A percentile compares a stretch with the other conserved stretches of the same genome.
Conservation (phyloP, 1,284 basidiomycete species). For the Xanthoconium separans region DNA sequence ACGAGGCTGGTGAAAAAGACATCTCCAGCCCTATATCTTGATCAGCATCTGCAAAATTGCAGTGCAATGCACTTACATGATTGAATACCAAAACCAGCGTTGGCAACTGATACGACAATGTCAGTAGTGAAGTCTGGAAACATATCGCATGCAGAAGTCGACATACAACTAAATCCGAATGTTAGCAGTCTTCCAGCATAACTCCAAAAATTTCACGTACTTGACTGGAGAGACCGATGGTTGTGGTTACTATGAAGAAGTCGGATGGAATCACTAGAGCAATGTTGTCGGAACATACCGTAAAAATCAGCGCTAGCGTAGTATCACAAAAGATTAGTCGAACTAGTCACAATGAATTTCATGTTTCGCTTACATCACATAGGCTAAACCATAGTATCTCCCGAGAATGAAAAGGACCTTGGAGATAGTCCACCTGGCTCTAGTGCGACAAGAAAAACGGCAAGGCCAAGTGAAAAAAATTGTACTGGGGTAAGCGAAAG, state of each 20-base stretch:
- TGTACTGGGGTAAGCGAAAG: not conserved
- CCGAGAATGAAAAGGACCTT: not conserved
- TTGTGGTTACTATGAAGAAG: not conserved
- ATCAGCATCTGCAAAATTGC: not conserved
- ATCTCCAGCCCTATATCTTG: not conserved
- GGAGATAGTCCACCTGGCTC: not conserved
- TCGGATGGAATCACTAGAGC: not conserved
- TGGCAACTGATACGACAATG: not conserved
- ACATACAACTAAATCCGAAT: slow-evolving; percentile 2
- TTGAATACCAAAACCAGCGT: not conserved
- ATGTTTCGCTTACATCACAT: not conserved
- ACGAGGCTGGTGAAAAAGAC: slow-evolving; percentile 4
- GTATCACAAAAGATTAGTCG: not conserved
- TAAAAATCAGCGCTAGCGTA: not conserved
- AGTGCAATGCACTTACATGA: not conserved
- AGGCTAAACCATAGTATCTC: not conserved
- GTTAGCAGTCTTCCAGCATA: not conserved
- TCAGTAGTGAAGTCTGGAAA: not conserved
- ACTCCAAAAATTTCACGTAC: not conserved
- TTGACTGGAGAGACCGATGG: not conserved
- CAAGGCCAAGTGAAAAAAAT: not conserved
- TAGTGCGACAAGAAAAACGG: not conserved
- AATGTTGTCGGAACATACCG: not conserved
- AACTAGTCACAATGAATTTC: not conserved
- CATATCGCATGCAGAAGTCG: no score